Evolutionary conservation across 164 flowering plant genomes (phyloP).

Genomic region (Vitis labrusca): DNA sequence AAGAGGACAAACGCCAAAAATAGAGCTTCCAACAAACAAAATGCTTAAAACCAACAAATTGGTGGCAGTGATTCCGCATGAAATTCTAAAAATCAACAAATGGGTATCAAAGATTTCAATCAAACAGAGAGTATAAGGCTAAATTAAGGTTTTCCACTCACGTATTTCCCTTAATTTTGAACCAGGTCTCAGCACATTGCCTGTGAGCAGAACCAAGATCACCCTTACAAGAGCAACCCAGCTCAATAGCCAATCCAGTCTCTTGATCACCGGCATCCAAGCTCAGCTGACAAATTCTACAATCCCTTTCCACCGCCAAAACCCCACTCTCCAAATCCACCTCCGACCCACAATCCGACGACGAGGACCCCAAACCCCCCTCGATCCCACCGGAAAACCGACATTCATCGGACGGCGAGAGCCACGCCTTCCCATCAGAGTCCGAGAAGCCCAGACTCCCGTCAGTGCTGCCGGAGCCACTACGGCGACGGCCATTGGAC

Average conservation of each 20-base stretch:
- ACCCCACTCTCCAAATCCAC: conserved; percentile 41
- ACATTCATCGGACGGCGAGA: not conserved
- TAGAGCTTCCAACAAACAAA: too few relatives aligned
- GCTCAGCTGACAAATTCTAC: conserved; percentile 44
- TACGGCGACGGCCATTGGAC: too few relatives aligned
- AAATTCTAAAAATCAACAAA: not conserved
- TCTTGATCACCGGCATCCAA: conserved; percentile 15
- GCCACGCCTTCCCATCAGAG: not conserved
- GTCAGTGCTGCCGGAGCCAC: too few relatives aligned
- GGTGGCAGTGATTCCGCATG: too few relatives aligned
- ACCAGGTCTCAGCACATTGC: conserved; percentile 49
- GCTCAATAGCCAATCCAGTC: conserved; percentile 17
- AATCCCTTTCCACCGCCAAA: conserved; percentile 22
- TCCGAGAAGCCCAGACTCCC: too few relatives aligned
- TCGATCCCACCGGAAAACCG: conserved; percentile 14
- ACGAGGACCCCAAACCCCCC: not conserved
- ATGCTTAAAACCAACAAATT: too few relatives aligned
- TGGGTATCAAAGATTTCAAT: not conserved
- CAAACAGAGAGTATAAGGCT: not conserved
- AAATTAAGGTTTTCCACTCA: conserved; percentile 17
- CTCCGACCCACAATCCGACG: conserved; percentile 17
- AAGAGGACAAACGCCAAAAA: not conserved
- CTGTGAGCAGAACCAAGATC: conserved; percentile 40
- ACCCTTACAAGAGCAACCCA: conserved; percentile 40
- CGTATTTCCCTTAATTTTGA: conserved; percentile 46